A percentile compares a stretch with the other conserved stretches of the same genome.
Evolutionary conservation across 371 early-diverging fungal species (phyloP).

Genomic region (Mortierella sp.): DNA sequence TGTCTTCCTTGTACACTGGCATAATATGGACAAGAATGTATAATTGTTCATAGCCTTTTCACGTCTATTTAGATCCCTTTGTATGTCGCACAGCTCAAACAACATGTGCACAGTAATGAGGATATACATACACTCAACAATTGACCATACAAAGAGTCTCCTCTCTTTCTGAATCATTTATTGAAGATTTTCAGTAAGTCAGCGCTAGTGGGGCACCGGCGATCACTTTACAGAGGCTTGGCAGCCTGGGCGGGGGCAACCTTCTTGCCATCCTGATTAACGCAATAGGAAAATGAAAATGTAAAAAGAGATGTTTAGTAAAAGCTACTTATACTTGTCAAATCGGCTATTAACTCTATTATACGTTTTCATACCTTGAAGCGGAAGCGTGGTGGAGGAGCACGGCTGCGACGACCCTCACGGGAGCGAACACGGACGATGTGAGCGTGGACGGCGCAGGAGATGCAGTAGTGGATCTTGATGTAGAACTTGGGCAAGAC

Average conservation of each 20-base stretch:
- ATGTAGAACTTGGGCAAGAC: slow-evolving; percentile 98
- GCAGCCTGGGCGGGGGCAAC: slow-evolving; percentile 59
- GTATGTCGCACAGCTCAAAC: not conserved
- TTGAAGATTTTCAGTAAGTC: not conserved
- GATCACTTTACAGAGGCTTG: slow-evolving; percentile 55
- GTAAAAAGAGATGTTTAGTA: too few relatives aligned
- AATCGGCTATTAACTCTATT: too few relatives aligned
- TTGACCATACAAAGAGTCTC: slow-evolving; percentile 6
- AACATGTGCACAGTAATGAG: not conserved
- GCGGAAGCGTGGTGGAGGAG: slow-evolving; percentile 91
- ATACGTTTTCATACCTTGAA: slow-evolving; percentile 67
- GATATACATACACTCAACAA: slow-evolving; percentile 1
- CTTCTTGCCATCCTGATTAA: slow-evolving; percentile 69
- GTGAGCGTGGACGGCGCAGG: slow-evolving; percentile 98
- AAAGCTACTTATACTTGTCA: too few relatives aligned
- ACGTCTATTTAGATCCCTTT: too few relatives aligned
- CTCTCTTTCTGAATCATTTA: slow-evolving; percentile 4
- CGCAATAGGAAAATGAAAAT: too few relatives aligned
- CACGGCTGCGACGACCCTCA: slow-evolving; percentile 92
- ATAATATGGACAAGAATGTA: not conserved
- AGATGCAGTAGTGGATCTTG: slow-evolving; percentile 98
- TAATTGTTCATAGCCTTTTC: not conserved
- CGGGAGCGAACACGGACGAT: slow-evolving; percentile 97
- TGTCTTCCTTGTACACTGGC: too few relatives aligned
- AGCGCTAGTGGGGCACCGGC: not conserved